Base-by-base conservation (phyloP, 2,329 filamentous ascomycete species). In the Calonectria honghensis region DNA sequence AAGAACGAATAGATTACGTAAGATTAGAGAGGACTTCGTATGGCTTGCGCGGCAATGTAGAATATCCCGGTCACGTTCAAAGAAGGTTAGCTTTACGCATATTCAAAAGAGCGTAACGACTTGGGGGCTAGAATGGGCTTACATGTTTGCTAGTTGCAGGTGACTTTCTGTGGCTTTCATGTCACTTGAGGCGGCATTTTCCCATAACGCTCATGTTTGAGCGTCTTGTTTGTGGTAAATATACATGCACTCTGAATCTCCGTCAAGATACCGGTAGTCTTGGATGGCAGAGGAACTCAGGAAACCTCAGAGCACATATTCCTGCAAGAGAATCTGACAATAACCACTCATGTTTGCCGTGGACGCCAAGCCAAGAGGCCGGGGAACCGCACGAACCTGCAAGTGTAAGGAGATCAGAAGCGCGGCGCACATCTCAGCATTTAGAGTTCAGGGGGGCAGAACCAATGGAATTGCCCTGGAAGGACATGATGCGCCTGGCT, bases 61-160 rank as follows among this genome's bases (percentile, higher is more conserved):
- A 48, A 24, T 1, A 48, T 48, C 45, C n/a, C 13, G 7, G 45
- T 10, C n/a, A 24, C 3, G 7, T 3, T 11, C 18, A 4, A 24
- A 48, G 20, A 48, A 48, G 45, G 45, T 48, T 48, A 48, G 45
- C n/a, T 48, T 48, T 48, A 48, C 45, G 45, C n/a, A 48, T 48
- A 48, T 13, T n/a, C 45, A 24, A 48, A 48, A 7, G n/a, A 24
- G n/a, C 3, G 45, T 13, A 48, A 10, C 18, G 7, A 48, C 13
- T 24, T 24, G n/a, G n/a, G 45, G n/a, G 20, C 9, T 13, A 48
- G 45, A 24, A 48, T 48, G n/a, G 18, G 4, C 20, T 10, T 24
- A 6, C 18, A 11, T 24, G 9, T 24, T 24, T 24, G 20, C 7
- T 48, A 6, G 9, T 13, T 11, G n/a, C 10, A 48, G n/a, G n/a